A percentile compares a stretch with the other conserved stretches of the same genome.
These are phyloP conservation scores for Penicillium vulpinum DNA, from an alignment of 2,329 filamentous ascomycete species.

Conservation along the genomic window DNA sequence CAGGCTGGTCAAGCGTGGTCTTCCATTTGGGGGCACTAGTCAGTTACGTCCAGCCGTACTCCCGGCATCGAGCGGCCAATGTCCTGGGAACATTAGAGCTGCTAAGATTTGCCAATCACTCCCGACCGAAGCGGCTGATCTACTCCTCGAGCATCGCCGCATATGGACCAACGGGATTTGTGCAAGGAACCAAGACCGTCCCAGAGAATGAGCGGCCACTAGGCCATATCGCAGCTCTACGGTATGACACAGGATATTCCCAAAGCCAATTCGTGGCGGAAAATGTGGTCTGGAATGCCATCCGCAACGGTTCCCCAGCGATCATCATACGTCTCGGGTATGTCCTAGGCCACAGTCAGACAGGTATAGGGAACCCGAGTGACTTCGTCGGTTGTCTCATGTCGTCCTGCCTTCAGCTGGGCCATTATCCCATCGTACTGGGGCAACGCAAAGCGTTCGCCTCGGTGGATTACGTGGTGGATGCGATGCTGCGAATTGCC, in stretches of 20 bases:
- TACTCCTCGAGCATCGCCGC: conserved; percentile 21
- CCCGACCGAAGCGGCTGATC: conserved; percentile 17
- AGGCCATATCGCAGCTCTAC: neutral
- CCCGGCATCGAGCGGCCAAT: conserved; percentile 7
- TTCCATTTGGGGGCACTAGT: conserved; percentile 17
- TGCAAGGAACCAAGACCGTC: neutral
- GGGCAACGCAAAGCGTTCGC: conserved; percentile 13
- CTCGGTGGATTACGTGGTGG: conserved; percentile 17
- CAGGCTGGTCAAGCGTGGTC: conserved; percentile 6
- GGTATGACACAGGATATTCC: conserved; percentile 18
- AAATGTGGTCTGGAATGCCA: conserved; percentile 18
- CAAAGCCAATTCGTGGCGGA: conserved; percentile 25
- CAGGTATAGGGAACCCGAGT: conserved; percentile 16
- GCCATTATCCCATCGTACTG: conserved; percentile 15
- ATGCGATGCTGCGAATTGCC: conserved; percentile 16
- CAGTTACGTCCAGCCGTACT: conserved; percentile 10
- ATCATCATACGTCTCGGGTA: conserved; percentile 21
- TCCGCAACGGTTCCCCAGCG: conserved; percentile 18
- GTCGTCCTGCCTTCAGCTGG: conserved; percentile 12
- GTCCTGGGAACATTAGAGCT: conserved; percentile 3
- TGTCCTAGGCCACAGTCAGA: conserved; percentile 18
- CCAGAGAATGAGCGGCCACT: conserved; percentile 11
- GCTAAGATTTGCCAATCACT: conserved; percentile 1
- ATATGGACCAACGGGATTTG: conserved; percentile 12
- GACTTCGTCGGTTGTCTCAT: conserved; percentile 21